Conservation (phyloP, 2,329 filamentous ascomycete species). For the Talaromyces sp. region DNA sequence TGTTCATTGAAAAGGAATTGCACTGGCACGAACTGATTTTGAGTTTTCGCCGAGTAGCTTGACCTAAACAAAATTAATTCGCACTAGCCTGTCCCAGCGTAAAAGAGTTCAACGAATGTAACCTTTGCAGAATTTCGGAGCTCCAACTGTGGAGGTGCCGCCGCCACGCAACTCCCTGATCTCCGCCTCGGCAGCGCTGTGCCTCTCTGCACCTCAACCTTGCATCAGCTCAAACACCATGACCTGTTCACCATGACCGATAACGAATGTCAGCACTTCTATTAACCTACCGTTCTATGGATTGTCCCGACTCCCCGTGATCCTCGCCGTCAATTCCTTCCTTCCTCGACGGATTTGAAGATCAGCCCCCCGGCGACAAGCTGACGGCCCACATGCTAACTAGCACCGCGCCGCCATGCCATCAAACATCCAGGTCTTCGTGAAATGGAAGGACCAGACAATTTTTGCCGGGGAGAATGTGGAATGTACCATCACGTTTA, state of each 20-base stretch:
- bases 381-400: constrained; percentile 36
- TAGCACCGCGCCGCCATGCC: constrained; percentile 46
- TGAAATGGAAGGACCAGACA: constrained; percentile 90
- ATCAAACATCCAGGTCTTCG: constrained; percentile 89
- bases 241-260: constrained; percentile 27
- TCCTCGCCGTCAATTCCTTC: constrained; percentile 2
- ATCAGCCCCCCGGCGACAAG: constrained; percentile 15
- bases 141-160: constrained; percentile 14
- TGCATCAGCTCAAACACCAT: constrained; percentile 17
- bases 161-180: constrained; percentile 11
- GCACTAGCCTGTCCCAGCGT: no score
- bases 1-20: no score
- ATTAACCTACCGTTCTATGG: constrained; percentile 7
- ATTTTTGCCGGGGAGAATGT: constrained; percentile 97
- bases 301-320: background rate
- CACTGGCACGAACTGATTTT: no score
- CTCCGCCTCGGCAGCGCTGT: constrained; percentile 16
- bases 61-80: no score
- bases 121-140: background rate
- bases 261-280: constrained; percentile 30
- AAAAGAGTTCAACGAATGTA: no score
- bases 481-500: constrained; percentile 94
- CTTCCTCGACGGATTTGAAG: background rate
- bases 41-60: no score
- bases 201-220: constrained; percentile 11